Evolutionary conservation across 495 filamentous ascomycete genomes (phyloP), one percentile per base, ranked within the genome.

Genomic region (Apiosordaria backusii): DNA sequence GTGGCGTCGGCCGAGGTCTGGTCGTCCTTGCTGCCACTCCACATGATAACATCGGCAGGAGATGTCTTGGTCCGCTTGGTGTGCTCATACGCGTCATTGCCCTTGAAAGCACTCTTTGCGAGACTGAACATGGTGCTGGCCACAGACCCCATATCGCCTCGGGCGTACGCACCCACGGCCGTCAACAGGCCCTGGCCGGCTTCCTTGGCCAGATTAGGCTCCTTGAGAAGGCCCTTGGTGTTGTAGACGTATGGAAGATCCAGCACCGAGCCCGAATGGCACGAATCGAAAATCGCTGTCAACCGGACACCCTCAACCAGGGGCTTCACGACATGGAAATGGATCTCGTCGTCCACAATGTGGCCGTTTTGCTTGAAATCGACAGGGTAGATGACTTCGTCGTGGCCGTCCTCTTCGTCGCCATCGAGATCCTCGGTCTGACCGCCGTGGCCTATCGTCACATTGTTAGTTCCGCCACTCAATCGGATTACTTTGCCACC

Each of bases 231-330:
- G 73, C 95, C 95, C 73, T 89, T 87, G 35, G 93, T 97, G 66
- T 90, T 93, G 87, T 99, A 99, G 75, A 98, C 84, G 81, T 97
- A 99, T 13, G 95, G 95, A 59, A 99, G 83, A 74, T 99, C 95
- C 70, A 99, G 79, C n/a, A 92, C 93, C 7, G 94, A 95, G 70
- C 95, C 95, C 0, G 93, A 97, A 79, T 99, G 95, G 82, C 95
- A 99, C 26, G 91, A 96, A 78, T 99, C 95, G 79, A 99, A 99
- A 79, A 99, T 98, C 61, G 91, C 91, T 0, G 95, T 99, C 64
- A 99, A 81, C 19, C 95, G 89, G 58, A 97, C 94, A 67, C 95
- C 95, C 13, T 92, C 85, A 70, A 85, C 86, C 15, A 99, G 85
- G 16, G 92, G 87, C 61, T 82, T 83, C 63, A 99, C 92, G 82